Percentiles rank a stretch among this genome's conserved stretches.
These are phyloP conservation scores for Candida yuanshanica DNA, from an alignment of 805 yeast genomes.

Conservation along the genomic window DNA sequence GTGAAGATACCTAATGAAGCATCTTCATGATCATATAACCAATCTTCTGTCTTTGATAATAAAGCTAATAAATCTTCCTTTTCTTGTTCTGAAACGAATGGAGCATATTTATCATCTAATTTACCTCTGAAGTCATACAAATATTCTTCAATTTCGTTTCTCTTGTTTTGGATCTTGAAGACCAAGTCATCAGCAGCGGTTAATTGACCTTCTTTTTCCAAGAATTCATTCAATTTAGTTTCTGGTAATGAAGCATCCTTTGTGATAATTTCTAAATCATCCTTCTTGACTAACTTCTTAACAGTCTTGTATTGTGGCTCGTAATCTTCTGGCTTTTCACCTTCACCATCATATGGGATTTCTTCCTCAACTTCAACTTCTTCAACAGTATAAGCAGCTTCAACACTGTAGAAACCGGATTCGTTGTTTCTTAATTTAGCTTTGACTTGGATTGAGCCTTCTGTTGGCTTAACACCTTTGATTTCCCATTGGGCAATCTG, in stretches of 20 bases:
- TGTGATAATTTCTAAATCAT: slow-evolving; percentile 59
- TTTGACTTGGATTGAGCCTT: slow-evolving; percentile 80
- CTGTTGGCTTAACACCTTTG: slow-evolving; percentile 75
- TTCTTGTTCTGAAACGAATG: slow-evolving; percentile 87
- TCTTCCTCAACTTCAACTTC: slow-evolving; percentile 88
- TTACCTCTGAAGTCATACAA: slow-evolving; percentile 96
- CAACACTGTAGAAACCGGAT: slow-evolving; percentile 90
- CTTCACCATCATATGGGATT: slow-evolving; percentile 60
- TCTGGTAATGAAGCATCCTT: slow-evolving; percentile 58
- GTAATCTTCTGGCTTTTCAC: slow-evolving; percentile 72
- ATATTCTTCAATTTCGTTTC: slow-evolving; percentile 97
- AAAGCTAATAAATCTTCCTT: slow-evolving; percentile 69
- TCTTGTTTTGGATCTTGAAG: slow-evolving; percentile 97
- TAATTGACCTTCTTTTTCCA: slow-evolving; percentile 83
- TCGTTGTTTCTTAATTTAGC: slow-evolving; percentile 96
- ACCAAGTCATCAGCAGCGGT: slow-evolving; percentile 90
- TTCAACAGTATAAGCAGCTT: slow-evolving; percentile 91
- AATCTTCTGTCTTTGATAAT: slow-evolving; percentile 87
- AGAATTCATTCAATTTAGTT: slow-evolving; percentile 47
- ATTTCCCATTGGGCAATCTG: slow-evolving; percentile 81
- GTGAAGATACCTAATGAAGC: slow-evolving; percentile 93
- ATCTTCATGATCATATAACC: slow-evolving; percentile 98
- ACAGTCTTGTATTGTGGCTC: slow-evolving; percentile 87
- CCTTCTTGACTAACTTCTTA: slow-evolving; percentile 90
- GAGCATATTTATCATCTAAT: slow-evolving; percentile 84